Percentiles rank a stretch among this genome's conserved stretches.
Conservation (phyloP, 805 yeast species). For the Zygotorulaspora florentina region DNA sequence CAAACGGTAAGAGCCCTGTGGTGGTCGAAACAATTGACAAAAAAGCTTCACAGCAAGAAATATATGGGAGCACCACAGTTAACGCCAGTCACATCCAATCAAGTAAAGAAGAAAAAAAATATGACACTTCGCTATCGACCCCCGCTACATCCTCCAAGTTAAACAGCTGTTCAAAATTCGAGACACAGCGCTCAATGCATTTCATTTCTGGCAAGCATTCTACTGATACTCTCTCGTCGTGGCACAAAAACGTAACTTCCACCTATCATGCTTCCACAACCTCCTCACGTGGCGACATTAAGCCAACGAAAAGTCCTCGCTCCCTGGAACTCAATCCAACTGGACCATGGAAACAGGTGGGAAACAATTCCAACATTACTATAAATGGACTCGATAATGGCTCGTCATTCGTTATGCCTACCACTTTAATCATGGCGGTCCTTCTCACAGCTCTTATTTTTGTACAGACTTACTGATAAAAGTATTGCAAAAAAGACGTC, state of each 20-base stretch:
- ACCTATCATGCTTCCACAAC: not conserved
- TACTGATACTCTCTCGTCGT: not conserved
- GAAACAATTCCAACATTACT: conserved; percentile 5
- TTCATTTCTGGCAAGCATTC: not conserved
- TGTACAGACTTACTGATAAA: conserved; percentile 4
- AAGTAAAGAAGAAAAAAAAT: not conserved
- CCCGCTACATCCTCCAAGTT: not conserved
- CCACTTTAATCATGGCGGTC: conserved; percentile 17
- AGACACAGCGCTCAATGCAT: no score
- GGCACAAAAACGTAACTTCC: not conserved
- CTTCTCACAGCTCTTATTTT: conserved; percentile 15
- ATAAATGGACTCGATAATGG: conserved; percentile 12
- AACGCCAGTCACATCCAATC: not conserved
- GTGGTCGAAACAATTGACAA: no score
- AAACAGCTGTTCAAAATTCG: not conserved
- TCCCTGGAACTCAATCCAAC: not conserved
- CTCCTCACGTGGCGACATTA: no score
- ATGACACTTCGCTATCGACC: not conserved
- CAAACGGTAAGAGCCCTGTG: no score
- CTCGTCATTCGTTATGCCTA: conserved; percentile 16
- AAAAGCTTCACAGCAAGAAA: not conserved
- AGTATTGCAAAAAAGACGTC: not conserved
- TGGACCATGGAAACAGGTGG: not conserved
- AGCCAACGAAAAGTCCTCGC: no score
- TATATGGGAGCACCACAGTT: not conserved